Percentiles rank a stretch among this genome's conserved stretches.
Conservation (phyloP, 352 stramenopile species). For the Pilasporangium apinafurcum region DNA sequence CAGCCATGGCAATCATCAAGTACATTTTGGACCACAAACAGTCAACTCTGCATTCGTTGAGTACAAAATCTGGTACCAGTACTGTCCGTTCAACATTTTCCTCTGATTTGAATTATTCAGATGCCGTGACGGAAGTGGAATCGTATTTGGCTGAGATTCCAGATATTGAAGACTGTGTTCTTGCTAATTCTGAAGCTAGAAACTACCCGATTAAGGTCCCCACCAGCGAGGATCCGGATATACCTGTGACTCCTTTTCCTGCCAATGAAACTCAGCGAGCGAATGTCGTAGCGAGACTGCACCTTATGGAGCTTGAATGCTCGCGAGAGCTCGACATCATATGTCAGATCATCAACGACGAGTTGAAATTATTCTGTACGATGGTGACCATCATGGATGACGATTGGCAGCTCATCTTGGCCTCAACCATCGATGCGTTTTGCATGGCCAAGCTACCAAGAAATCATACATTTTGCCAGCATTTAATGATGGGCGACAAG, state of each 20-base stretch:
- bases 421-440: conserved; percentile 11
- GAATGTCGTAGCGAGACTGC: too few species aligned
- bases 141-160: conserved; percentile 8
- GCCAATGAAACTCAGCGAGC: too few species aligned
- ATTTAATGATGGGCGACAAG: conserved; percentile 33
- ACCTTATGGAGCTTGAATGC: too few species aligned
- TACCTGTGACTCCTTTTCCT: conserved; percentile 2
- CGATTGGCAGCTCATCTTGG: conserved; percentile 15
- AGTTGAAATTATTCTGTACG: too few species aligned
- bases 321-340: too few species aligned
- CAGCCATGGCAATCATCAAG: conserved; percentile 24
- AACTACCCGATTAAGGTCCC: conserved; percentile 31
- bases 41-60: not conserved
- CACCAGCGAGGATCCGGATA: not conserved
- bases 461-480: conserved; percentile 33
- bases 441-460: conserved; percentile 15
- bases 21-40: conserved; percentile 4
- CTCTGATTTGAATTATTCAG: not conserved
- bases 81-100: conserved; percentile 5
- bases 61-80: not conserved
- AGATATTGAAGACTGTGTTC: conserved; percentile 22
- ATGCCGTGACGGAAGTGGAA: not conserved
- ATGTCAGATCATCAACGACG: too few species aligned
- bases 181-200: conserved; percentile 22
- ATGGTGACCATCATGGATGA: too few species aligned